A percentile compares a stretch with the other conserved stretches of the same genome.
phyloP scores from a whole-genome alignment of 352 stramenopile genomes.

The Elongisporangium undulatum region DNA sequence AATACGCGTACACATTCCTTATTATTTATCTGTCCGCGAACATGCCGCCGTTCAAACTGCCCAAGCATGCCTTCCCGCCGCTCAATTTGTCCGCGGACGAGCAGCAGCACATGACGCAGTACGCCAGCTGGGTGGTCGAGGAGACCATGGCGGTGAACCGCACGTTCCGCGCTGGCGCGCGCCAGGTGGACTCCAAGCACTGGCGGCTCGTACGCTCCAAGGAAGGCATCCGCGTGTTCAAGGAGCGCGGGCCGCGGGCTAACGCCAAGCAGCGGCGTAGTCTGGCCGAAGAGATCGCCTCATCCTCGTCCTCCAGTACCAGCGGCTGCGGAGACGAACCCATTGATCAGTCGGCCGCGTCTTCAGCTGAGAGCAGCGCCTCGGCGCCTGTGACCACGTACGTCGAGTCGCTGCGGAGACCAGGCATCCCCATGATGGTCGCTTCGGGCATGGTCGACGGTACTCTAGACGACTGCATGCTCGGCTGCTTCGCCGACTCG shows the following conservation, averaged over 20 bases:
- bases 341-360: slow-evolving; percentile 1
- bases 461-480: slow-evolving; percentile 62
- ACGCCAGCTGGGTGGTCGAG: slow-evolving; percentile 5
- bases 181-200: slow-evolving; percentile 7
- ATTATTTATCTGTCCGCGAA: background rate
- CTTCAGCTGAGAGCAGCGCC: background rate
- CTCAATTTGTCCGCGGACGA: slow-evolving; percentile 5
- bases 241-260: slow-evolving; percentile 23
- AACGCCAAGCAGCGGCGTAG: slow-evolving; percentile 19
- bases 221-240: slow-evolving; percentile 33
- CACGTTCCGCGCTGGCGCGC: slow-evolving; percentile 4
- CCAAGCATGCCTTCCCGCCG: slow-evolving; percentile 1
- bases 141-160: slow-evolving; percentile 4
- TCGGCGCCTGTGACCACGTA: slow-evolving; percentile 8
- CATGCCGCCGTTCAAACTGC: slow-evolving; percentile 5
- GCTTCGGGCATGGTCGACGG: slow-evolving; percentile 34
- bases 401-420: slow-evolving; percentile 24
- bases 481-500: slow-evolving; percentile 37
- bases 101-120: background rate
- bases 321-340: background rate
- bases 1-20: background rate
- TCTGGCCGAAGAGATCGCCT: background rate
- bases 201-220: slow-evolving; percentile 43
- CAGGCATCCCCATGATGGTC: slow-evolving; percentile 43
- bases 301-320: background rate